Conservation (phyloP, 1,139 yeast species). For the Yueomyces sp. region DNA sequence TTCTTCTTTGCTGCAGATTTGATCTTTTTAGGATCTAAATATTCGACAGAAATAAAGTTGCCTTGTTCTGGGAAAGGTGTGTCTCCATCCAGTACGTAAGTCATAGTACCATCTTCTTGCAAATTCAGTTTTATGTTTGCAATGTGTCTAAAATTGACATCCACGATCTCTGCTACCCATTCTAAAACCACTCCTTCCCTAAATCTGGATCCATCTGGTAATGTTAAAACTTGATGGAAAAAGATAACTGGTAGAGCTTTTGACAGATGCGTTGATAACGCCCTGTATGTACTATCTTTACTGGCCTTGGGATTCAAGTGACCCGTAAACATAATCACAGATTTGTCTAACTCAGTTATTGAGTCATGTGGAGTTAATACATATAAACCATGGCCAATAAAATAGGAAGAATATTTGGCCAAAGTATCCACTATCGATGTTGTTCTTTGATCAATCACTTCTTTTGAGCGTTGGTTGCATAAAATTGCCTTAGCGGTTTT, state of each 20-base stretch:
- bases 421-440: constrained; percentile 8
- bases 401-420: constrained; percentile 12
- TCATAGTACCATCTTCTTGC: not conserved
- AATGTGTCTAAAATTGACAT: constrained; percentile 1
- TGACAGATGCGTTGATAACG: not conserved
- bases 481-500: constrained; percentile 10
- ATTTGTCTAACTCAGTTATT: constrained; percentile 2
- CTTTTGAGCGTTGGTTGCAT: constrained; percentile 6
- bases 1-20: too few relatives aligned
- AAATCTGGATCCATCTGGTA: constrained; percentile 2
- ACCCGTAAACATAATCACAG: constrained; percentile 11
- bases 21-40: too few relatives aligned
- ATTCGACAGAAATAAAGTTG: not conserved
- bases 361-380: constrained; percentile 8
- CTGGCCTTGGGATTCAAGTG: constrained; percentile 1
- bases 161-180: constrained; percentile 2
- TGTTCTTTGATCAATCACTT: not conserved
- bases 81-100: not conserved
- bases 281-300: not conserved
- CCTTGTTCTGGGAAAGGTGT: not conserved
- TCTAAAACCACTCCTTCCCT: constrained; percentile 2
- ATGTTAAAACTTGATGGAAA: not conserved
- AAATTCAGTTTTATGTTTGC: constrained; percentile 1
- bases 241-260: not conserved
- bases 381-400: constrained; percentile 16